These are phyloP conservation scores for Leccinum boreale DNA, from an alignment of 768 basidiomycete genomes.

Conservation along the genomic window DNA sequence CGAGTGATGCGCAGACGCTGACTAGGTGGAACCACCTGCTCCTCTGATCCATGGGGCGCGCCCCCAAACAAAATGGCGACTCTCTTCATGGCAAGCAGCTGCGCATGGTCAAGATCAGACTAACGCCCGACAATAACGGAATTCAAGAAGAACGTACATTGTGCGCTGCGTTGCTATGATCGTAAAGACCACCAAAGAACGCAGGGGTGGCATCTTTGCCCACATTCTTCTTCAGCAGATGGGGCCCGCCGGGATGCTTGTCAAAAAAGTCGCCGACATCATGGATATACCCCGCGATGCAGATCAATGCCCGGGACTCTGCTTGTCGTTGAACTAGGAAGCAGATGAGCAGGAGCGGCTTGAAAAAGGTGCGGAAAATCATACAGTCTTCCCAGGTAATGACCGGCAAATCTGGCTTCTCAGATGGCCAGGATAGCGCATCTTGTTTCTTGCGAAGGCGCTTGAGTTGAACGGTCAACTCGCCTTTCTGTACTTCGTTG, in stretches of 20 bases:
- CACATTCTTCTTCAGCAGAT: slow-evolving; percentile 77
- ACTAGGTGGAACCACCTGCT: slow-evolving; percentile 1
- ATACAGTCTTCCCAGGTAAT: slow-evolving; percentile 81
- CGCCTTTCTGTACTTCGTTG: slow-evolving; percentile 74
- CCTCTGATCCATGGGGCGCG: slow-evolving; percentile 6
- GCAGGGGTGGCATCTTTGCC: slow-evolving; percentile 88
- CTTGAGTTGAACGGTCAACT: slow-evolving; percentile 89
- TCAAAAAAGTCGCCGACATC: slow-evolving; percentile 77
- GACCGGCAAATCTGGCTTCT: slow-evolving; percentile 71
- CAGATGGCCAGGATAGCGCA: slow-evolving; percentile 70
- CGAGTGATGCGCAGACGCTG: slow-evolving; percentile 6
- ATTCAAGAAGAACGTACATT: slow-evolving; percentile 44
- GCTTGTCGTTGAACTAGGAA: slow-evolving; percentile 70
- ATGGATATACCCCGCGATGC: slow-evolving; percentile 88
- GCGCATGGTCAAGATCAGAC: not conserved
- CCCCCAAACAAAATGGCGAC: slow-evolving; percentile 8
- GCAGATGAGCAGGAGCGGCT: slow-evolving; percentile 5
- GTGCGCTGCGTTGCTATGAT: slow-evolving; percentile 80
- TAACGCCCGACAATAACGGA: too few species aligned
- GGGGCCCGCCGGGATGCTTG: slow-evolving; percentile 85
- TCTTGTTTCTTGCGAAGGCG: slow-evolving; percentile 74
- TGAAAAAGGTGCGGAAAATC: slow-evolving; percentile 10
- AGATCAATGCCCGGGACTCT: slow-evolving; percentile 73
- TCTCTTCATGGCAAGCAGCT: slow-evolving; percentile 13
- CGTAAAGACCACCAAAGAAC: slow-evolving; percentile 88